phyloP scores from a whole-genome alignment of 768 basidiomycete species.

The Austroboletus eburneus region DNA sequence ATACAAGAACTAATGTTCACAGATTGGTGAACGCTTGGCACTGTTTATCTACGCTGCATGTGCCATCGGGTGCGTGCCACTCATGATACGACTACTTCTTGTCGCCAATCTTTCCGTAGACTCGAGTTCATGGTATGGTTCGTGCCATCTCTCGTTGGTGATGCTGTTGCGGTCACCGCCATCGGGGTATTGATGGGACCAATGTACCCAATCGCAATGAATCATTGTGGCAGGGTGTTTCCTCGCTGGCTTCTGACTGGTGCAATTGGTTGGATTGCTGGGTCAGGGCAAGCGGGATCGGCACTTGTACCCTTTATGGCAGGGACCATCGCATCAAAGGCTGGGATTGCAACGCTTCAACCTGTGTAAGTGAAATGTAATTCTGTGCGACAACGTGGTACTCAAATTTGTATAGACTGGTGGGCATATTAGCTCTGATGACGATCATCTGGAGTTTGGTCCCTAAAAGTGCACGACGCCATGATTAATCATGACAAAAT shows the following conservation, averaged over 20 bases:
- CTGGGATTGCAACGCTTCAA: constrained; percentile 43
- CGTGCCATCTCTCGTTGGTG: constrained; percentile 59
- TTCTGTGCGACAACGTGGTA: not conserved
- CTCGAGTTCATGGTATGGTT: constrained; percentile 69
- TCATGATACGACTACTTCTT: not conserved
- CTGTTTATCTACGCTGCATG: constrained; percentile 28
- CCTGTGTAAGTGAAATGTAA: constrained; percentile 40
- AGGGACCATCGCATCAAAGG: constrained; percentile 38
- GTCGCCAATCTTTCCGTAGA: constrained; percentile 25
- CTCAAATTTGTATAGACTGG: constrained; percentile 10
- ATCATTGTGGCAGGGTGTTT: constrained; percentile 33
- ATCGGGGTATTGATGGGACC: constrained; percentile 71
- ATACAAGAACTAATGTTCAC: not conserved
- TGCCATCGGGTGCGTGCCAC: constrained; percentile 25
- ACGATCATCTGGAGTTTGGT: constrained; percentile 37
- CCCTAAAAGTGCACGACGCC: constrained; percentile 19
- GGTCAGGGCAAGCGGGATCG: constrained; percentile 47
- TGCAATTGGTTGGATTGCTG: constrained; percentile 50
- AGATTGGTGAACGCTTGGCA: constrained; percentile 31
- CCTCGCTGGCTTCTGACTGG: constrained; percentile 34
- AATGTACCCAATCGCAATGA: constrained; percentile 57
- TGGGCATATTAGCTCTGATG: constrained; percentile 39
- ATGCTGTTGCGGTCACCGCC: constrained; percentile 59
- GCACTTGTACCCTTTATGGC: constrained; percentile 50
- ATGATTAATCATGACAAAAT: too few relatives aligned